Evolutionary conservation across 768 basidiomycete species (phyloP).

Genomic region (Boletus rex-veris): DNA sequence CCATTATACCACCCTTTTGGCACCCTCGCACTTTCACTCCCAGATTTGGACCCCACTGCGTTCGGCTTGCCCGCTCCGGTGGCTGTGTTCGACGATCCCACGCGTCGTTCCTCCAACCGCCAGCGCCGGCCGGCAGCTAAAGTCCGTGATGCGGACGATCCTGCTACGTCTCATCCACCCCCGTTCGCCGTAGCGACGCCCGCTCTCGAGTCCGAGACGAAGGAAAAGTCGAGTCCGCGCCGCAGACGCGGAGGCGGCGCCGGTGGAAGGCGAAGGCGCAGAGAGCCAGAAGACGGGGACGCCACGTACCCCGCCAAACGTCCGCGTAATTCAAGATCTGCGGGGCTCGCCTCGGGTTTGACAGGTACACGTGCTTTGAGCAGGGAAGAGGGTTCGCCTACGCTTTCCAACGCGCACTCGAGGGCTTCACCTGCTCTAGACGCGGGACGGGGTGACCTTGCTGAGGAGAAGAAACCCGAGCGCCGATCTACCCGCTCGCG

Average conservation of each 20-base stretch:
- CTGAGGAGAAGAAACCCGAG: slow-evolving; percentile 29
- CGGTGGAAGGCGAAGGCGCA: slow-evolving; percentile 53
- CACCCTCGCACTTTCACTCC: slow-evolving; percentile 58
- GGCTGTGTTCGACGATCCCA: slow-evolving; percentile 42
- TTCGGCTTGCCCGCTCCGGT: slow-evolving; percentile 55
- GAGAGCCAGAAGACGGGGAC: slow-evolving; percentile 59
- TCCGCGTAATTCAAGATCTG: slow-evolving; percentile 49
- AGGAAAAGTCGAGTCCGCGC: slow-evolving; percentile 48
- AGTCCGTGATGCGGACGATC: slow-evolving; percentile 46
- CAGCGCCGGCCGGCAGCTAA: slow-evolving; percentile 48
- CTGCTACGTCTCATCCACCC: slow-evolving; percentile 2
- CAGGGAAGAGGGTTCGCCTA: slow-evolving; percentile 42
- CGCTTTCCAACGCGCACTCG: slow-evolving; percentile 30
- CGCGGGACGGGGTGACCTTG: slow-evolving; percentile 8
- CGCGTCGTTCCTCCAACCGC: slow-evolving; percentile 43
- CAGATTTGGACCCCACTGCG: slow-evolving; percentile 53
- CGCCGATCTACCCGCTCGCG: slow-evolving; percentile 50
- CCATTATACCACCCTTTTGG: slow-evolving; percentile 71
- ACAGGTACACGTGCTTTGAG: slow-evolving; percentile 21
- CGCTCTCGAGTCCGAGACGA: slow-evolving; percentile 29
- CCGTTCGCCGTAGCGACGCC: slow-evolving; percentile 8
- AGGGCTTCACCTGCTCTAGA: slow-evolving; percentile 23
- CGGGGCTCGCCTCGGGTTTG: slow-evolving; percentile 18
- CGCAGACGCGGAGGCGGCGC: slow-evolving; percentile 41
- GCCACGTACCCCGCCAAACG: slow-evolving; percentile 71